Conservation (phyloP, 306 rosid genomes). For the Lablab purpureus region DNA sequence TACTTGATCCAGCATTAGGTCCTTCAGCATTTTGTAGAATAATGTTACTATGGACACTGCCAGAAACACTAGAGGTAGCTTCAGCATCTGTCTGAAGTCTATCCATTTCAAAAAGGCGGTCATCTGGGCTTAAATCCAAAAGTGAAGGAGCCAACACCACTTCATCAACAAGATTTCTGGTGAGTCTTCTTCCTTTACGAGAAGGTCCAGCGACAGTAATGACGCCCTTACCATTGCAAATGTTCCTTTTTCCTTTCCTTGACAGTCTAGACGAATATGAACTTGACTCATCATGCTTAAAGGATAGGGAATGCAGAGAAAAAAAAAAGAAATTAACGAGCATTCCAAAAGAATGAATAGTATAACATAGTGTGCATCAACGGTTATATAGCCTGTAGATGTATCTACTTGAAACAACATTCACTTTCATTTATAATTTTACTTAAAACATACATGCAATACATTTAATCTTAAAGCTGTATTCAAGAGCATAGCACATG, state of each 20-base stretch:
- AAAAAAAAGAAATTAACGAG: conserved; percentile 15
- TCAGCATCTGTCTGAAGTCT: conserved; percentile 37
- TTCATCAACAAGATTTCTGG: conserved; percentile 40
- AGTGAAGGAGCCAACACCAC: conserved; percentile 40
- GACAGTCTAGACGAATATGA: conserved; percentile 51
- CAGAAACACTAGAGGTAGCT: conserved; percentile 51
- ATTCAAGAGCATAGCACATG: neutral
- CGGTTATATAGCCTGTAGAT: neutral
- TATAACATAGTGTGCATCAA: conserved; percentile 18
- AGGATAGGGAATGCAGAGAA: conserved; percentile 24
- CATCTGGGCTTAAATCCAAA: conserved; percentile 53
- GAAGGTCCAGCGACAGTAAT: conserved; percentile 54
- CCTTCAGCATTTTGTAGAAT: conserved; percentile 50
- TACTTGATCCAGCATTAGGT: conserved; percentile 46
- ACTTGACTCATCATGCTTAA: conserved; percentile 59
- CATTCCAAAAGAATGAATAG: conserved; percentile 21
- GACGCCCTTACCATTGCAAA: conserved; percentile 36
- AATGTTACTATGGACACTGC: conserved; percentile 39
- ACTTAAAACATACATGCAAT: conserved; percentile 17
- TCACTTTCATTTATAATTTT: conserved; percentile 22
- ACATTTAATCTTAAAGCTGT: conserved; percentile 28
- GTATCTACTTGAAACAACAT: conserved; percentile 8
- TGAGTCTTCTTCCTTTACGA: conserved; percentile 60
- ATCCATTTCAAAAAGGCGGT: conserved; percentile 42
- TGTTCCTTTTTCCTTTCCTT: conserved; percentile 61